These are phyloP conservation scores for Entamoeba nuttalli DNA, from an alignment of 208 protist genomes.

Conservation along the genomic window DNA sequence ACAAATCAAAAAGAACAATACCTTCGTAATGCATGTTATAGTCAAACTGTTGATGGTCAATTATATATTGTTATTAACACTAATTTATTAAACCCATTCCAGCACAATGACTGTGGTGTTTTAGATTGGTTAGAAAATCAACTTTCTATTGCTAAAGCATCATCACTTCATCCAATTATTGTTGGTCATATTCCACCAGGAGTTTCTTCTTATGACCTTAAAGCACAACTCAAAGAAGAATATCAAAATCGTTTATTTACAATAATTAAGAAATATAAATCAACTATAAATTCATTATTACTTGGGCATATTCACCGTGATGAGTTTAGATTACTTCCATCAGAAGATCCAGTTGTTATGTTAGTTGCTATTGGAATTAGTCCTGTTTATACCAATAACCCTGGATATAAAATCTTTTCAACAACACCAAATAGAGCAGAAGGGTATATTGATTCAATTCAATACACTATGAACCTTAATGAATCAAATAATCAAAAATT, in stretches of 20 bases:
- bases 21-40: not conserved
- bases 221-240: not conserved
- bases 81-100: not conserved
- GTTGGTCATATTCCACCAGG: not conserved
- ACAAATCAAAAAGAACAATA: not conserved
- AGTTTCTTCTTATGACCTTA: not conserved
- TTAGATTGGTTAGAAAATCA: not conserved
- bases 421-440: not conserved
- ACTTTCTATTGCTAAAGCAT: not conserved
- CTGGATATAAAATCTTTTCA: not conserved
- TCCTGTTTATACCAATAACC: not conserved
- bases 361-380: not conserved
- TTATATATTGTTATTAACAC: not conserved
- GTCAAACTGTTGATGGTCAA: not conserved
- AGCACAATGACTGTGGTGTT: not conserved
- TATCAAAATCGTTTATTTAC: not conserved
- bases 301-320: not conserved
- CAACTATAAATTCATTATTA: not conserved
- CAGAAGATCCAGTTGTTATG: not conserved
- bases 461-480: not conserved
- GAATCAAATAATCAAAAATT: not conserved
- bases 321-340: not conserved
- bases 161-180: not conserved
- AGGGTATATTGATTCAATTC: not conserved
- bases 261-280: not conserved